Percentiles rank a stretch among this genome's conserved stretches.
Evolutionary conservation across 2,329 filamentous ascomycete genomes (phyloP).

Genomic region (Exophiala oligosperma): DNA sequence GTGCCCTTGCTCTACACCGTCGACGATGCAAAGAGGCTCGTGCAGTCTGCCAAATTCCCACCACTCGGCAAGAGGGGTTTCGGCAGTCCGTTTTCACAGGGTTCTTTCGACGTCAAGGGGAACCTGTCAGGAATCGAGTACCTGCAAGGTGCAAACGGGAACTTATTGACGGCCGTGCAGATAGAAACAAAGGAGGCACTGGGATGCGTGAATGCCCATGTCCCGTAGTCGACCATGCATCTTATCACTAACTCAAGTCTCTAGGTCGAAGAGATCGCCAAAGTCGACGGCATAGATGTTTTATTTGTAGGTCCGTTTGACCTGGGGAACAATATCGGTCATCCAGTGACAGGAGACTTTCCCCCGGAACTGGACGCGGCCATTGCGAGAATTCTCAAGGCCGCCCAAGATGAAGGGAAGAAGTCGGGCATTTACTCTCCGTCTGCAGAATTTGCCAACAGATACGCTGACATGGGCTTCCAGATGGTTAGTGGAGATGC

Average conservation of each 20-base stretch:
- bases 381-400: conserved; percentile 40
- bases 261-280: conserved; percentile 51
- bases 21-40: conserved; percentile 54
- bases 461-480: no score
- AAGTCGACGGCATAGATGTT: conserved; percentile 53
- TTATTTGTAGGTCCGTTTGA: conserved; percentile 58
- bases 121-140: conserved; percentile 46
- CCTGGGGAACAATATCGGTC: conserved; percentile 58
- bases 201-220: conserved; percentile 22
- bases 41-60: conserved; percentile 57
- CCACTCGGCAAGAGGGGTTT: conserved; percentile 56
- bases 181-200: conserved; percentile 44
- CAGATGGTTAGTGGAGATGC: no score
- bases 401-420: no score
- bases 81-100: conserved; percentile 55
- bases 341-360: conserved; percentile 43
- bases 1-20: conserved; percentile 55
- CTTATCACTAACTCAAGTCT: not conserved
- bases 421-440: no score
- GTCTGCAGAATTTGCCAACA: no score
- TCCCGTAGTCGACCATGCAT: no score
- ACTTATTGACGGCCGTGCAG: conserved; percentile 52
- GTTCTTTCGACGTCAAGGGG: conserved; percentile 42
- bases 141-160: conserved; percentile 54
- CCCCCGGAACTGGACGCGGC: conserved; percentile 43